These are phyloP conservation scores for Coemansia erecta DNA, from an alignment of 192 early-diverging fungal genomes.

Conservation along the genomic window DNA sequence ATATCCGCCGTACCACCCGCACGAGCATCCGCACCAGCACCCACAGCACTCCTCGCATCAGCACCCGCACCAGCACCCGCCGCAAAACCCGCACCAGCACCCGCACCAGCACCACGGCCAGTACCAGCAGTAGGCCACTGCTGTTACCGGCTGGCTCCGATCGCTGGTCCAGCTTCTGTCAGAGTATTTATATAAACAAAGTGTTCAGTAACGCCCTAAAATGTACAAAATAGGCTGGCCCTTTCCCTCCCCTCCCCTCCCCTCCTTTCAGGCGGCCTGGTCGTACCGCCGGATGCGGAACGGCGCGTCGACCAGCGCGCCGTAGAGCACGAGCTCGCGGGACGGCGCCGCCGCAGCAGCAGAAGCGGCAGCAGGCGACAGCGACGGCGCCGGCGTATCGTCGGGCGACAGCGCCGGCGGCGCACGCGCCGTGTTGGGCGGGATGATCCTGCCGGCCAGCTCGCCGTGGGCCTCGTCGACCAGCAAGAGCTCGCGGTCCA, in stretches of 20 bases:
- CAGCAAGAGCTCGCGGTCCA: constrained; percentile 27
- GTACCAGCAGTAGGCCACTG: no score
- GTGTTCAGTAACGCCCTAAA: no score
- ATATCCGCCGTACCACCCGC: background rate
- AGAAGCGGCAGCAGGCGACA: background rate
- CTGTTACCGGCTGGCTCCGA: no score
- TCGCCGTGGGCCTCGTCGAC: constrained; percentile 22
- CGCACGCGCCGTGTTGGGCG: no score
- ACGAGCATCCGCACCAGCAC: background rate
- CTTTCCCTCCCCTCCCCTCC: background rate
- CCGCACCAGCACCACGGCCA: constrained; percentile 2
- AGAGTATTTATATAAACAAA: no score
- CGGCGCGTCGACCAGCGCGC: constrained; percentile 30
- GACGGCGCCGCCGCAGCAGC: no score
- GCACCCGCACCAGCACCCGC: constrained; percentile 1
- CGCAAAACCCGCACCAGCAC: background rate
- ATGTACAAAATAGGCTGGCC: no score
- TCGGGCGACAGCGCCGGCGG: background rate
- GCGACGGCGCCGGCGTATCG: background rate
- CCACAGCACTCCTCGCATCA: constrained; percentile 3
- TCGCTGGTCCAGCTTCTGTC: no score
- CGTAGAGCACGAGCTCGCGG: constrained; percentile 24
- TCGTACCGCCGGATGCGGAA: constrained; percentile 34
- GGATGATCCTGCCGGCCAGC: constrained; percentile 21
- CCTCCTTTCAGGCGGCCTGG: background rate